A percentile compares a stretch with the other conserved stretches of the same genome.
Conservation (phyloP, 345 rosid genomes). For the Rhodamnia argentea region DNA sequence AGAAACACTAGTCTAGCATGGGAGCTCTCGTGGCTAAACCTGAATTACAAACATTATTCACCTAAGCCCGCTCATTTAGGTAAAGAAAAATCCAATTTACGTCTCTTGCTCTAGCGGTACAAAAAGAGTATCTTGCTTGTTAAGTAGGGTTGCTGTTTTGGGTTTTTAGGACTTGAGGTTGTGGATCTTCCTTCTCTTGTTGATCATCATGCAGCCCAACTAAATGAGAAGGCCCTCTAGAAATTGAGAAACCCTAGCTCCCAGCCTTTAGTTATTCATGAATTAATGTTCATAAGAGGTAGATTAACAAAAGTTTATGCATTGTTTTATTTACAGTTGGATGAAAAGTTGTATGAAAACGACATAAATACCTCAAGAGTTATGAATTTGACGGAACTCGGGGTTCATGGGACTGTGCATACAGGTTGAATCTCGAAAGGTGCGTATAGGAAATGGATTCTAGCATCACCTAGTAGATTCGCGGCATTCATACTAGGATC, state of each 20-base stretch:
- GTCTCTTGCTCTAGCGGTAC: neutral
- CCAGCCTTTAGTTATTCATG: neutral
- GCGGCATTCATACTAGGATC: neutral
- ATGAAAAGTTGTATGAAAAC: neutral
- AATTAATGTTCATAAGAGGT: neutral
- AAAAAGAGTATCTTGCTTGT: neutral
- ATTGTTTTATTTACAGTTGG: neutral
- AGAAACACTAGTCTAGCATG: neutral
- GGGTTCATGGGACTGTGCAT: neutral
- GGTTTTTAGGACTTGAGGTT: neutral
- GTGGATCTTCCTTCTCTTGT: neutral
- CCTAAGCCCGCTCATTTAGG: neutral
- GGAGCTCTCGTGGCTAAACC: neutral
- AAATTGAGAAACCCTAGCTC: neutral
- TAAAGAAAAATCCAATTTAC: neutral
- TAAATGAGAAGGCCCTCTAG: neutral
- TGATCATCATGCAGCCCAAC: neutral
- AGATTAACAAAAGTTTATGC: neutral
- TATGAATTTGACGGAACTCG: neutral
- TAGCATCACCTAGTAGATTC: neutral
- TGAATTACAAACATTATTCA: neutral
- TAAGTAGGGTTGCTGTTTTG: neutral
- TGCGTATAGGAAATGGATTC: neutral
- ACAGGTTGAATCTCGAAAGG: neutral
- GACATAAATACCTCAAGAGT: neutral